Conservation (phyloP, 768 basidiomycete species). For the Agaricus subrufescens region DNA sequence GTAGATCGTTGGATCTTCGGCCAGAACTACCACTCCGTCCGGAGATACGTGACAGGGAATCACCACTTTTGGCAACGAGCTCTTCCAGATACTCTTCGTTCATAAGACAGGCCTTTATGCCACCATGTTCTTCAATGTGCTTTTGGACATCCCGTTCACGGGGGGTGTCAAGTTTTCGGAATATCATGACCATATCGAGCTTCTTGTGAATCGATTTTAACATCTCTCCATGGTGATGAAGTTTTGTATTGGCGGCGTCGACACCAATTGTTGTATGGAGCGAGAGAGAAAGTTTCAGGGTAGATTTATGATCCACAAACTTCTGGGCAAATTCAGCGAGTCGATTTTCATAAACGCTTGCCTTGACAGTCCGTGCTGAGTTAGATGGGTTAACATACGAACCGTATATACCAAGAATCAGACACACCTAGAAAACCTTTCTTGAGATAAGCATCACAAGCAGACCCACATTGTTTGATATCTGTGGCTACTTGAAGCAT, state of each 20-base stretch:
- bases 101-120: constrained; percentile 26
- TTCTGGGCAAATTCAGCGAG: constrained; percentile 25
- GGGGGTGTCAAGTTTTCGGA: constrained; percentile 32
- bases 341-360: constrained; percentile 29
- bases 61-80: constrained; percentile 26
- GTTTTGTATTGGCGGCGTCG: constrained; percentile 26
- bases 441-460: constrained; percentile 41
- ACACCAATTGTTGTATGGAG: constrained; percentile 33
- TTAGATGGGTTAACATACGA: not conserved
- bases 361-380: constrained; percentile 31
- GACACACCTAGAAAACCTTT: constrained; percentile 32
- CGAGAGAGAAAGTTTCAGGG: constrained; percentile 29
- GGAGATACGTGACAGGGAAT: constrained; percentile 21
- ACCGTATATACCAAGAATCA: not conserved
- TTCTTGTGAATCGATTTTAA: constrained; percentile 22
- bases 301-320: constrained; percentile 28
- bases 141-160: constrained; percentile 31
- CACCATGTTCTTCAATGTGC: constrained; percentile 36
- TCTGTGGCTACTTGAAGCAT: constrained; percentile 28
- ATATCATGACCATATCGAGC: constrained; percentile 28
- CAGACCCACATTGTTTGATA: constrained; percentile 38
- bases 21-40: constrained; percentile 16
- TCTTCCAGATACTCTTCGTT: constrained; percentile 29
- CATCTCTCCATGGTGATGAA: constrained; percentile 17
- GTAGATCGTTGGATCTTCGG: constrained; percentile 21